Conservation (phyloP, 495 filamentous ascomycete genomes). For the Tuber umbilicatum region DNA sequence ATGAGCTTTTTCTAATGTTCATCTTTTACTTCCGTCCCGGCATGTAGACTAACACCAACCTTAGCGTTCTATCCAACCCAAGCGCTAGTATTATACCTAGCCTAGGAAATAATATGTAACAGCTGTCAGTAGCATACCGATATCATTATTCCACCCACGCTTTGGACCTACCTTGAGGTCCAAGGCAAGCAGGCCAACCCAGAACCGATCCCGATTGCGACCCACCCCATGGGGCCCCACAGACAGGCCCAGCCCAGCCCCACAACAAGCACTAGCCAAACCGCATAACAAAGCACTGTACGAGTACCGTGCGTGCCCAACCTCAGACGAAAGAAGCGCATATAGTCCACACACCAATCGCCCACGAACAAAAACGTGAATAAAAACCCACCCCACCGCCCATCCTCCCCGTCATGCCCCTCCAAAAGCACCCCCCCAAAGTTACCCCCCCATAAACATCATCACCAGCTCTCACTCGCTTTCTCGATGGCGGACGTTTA, state of each 20-base stretch:
- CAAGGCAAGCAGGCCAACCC: neutral
- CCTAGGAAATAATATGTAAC: too few species aligned
- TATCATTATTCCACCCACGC: neutral
- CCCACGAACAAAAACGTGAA: neutral
- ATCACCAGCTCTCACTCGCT: neutral
- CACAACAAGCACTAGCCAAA: neutral
- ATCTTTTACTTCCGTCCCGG: neutral
- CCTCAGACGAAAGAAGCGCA: neutral
- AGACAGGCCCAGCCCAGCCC: too few species aligned
- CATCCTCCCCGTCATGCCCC: neutral
- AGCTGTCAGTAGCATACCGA: too few species aligned
- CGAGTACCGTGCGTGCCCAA: too few species aligned
- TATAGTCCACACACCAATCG: too few species aligned
- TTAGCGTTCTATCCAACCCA: too few species aligned
- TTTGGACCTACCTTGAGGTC: neutral
- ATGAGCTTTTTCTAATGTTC: neutral
- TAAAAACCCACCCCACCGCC: neutral
- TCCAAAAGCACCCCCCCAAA: neutral
- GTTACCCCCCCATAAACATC: neutral
- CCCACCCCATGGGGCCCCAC: neutral
- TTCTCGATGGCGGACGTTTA: neutral
- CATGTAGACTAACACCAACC: neutral
- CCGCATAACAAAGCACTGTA: too few species aligned
- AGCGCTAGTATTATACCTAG: too few species aligned
- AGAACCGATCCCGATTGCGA: neutral